Evolutionary conservation across 2,329 filamentous ascomycete genomes (phyloP).

Genomic region (Botryotinia convoluta): DNA sequence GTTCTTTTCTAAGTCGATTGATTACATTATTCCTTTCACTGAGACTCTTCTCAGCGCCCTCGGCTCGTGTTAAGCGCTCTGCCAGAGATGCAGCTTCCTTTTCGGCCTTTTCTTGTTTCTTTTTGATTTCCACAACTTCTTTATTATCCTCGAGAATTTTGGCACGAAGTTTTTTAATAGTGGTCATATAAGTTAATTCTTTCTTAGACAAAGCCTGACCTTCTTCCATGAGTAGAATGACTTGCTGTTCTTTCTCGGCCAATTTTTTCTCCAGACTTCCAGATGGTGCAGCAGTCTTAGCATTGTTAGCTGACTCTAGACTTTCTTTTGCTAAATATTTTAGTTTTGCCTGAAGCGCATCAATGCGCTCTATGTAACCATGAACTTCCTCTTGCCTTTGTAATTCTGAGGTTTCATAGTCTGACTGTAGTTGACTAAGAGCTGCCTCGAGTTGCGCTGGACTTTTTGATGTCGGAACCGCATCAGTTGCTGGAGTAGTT

Average conservation of each 20-base stretch:
- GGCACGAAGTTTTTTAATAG: conserved; percentile 75
- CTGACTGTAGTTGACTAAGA: conserved; percentile 40
- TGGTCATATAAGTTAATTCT: conserved; percentile 79
- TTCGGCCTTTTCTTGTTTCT: conserved; percentile 57
- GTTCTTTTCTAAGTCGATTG: conserved; percentile 52
- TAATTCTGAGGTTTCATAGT: conserved; percentile 35
- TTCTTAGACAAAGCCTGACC: conserved; percentile 82
- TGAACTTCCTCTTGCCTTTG: conserved; percentile 79
- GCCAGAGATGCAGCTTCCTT: conserved; percentile 49
- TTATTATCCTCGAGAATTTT: conserved; percentile 66
- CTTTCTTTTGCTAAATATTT: conserved; percentile 82
- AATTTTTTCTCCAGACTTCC: conserved; percentile 74
- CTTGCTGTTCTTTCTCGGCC: conserved; percentile 86
- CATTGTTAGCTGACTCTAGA: conserved; percentile 69
- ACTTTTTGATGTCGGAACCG: conserved; percentile 20
- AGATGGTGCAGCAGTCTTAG: conserved; percentile 57
- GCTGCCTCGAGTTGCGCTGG: conserved; percentile 42
- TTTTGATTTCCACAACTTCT: conserved; percentile 57
- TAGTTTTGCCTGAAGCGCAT: conserved; percentile 86
- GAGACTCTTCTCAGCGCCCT: conserved; percentile 55
- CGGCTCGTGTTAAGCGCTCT: conserved; percentile 48
- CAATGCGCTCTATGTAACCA: conserved; percentile 81
- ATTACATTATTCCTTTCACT: conserved; percentile 53
- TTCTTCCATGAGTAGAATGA: conserved; percentile 86
- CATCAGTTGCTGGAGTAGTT: not conserved